Conservation (phyloP, 2,329 filamentous ascomycete genomes). For the Aspergillus oerlinghausenensis region DNA sequence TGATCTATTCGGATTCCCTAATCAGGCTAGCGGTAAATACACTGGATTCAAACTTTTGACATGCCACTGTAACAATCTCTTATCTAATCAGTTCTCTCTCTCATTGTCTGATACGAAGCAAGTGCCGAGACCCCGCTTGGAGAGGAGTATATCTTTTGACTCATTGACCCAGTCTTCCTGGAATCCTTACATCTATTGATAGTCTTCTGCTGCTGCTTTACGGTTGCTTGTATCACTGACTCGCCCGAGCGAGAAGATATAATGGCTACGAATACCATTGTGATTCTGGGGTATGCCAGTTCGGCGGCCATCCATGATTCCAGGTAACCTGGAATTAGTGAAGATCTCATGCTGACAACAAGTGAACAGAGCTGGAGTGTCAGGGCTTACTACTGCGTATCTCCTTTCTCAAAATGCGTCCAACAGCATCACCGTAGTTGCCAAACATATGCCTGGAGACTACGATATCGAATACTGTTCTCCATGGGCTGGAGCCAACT, state of each 20-base stretch:
- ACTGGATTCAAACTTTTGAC: no score
- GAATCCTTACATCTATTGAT: background rate
- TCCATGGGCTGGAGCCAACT: constrained; percentile 83
- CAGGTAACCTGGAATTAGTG: background rate
- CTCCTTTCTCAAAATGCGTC: constrained; percentile 53
- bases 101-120: background rate
- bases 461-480: constrained; percentile 88
- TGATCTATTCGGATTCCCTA: no score
- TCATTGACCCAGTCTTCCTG: background rate
- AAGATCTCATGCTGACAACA: background rate
- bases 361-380: constrained; percentile 56
- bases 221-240: background rate
- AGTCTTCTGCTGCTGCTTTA: background rate
- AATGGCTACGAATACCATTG: constrained; percentile 35
- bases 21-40: no score
- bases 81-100: background rate
- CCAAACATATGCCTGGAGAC: constrained; percentile 91
- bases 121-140: background rate
- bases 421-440: constrained; percentile 64
- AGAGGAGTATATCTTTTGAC: background rate
- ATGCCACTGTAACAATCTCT: no score
- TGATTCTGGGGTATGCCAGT: constrained; percentile 35
- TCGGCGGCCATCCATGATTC: background rate
- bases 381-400: constrained; percentile 62
- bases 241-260: background rate